These are phyloP conservation scores for Albifimbria verrucaria DNA, from an alignment of 2,329 filamentous ascomycete genomes.

Conservation along the genomic window DNA sequence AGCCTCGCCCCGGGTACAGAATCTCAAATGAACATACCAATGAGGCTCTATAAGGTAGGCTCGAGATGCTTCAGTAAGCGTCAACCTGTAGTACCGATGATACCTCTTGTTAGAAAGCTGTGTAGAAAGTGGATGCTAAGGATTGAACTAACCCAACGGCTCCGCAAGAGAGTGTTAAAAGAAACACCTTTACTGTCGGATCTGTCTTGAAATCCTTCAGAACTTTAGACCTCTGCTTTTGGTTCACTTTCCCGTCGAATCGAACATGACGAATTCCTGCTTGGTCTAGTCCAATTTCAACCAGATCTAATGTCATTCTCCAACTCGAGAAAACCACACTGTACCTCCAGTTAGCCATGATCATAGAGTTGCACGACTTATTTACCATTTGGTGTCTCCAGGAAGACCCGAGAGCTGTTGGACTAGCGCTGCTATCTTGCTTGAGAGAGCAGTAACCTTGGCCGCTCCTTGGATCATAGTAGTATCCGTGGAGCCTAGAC, in stretches of 20 bases:
- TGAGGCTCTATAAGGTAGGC: constrained; percentile 50
- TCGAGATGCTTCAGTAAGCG: constrained; percentile 42
- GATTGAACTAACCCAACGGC: constrained; percentile 43
- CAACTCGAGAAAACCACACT: constrained; percentile 52
- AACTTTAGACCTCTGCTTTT: constrained; percentile 35
- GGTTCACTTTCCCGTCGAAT: constrained; percentile 44
- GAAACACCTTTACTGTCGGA: constrained; percentile 34
- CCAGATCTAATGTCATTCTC: constrained; percentile 44
- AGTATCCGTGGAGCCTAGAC: background rate
- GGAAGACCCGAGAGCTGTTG: background rate
- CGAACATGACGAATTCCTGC: constrained; percentile 31
- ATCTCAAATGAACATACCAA: constrained; percentile 23
- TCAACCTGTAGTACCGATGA: too few species aligned
- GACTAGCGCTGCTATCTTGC: background rate
- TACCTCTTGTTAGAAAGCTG: background rate
- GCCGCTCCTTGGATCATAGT: background rate
- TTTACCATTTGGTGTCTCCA: background rate
- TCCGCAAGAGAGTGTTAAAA: constrained; percentile 48
- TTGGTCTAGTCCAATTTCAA: constrained; percentile 36
- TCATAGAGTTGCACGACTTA: background rate
- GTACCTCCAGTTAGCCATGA: background rate
- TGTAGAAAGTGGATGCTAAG: background rate
- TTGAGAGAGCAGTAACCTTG: background rate
- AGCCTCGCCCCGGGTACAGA: too few species aligned
- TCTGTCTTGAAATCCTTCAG: constrained; percentile 38